These are phyloP conservation scores for Vigna unguiculata DNA, from an alignment of 306 rosid species.

Conservation along the genomic window DNA sequence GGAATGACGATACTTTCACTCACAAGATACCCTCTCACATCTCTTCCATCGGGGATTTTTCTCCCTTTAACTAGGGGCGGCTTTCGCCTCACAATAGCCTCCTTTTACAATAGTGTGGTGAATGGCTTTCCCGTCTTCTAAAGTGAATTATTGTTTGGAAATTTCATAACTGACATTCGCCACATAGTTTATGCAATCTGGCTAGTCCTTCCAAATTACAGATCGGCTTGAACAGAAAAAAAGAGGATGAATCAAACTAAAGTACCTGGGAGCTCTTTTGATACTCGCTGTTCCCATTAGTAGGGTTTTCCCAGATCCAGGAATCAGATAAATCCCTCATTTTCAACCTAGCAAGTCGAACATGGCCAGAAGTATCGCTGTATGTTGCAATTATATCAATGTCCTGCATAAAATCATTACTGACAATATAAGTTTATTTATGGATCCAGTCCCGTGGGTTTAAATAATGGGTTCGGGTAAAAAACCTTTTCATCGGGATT, in stretches of 20 bases:
- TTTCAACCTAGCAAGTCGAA: constrained; percentile 77
- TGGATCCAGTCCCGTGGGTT: constrained; percentile 32
- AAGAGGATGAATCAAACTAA: constrained; percentile 19
- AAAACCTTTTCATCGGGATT: constrained; percentile 73
- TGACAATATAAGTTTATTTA: constrained; percentile 39
- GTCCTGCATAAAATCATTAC: constrained; percentile 64
- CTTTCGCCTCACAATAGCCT: background rate
- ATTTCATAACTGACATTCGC: background rate
- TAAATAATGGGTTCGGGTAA: constrained; percentile 23
- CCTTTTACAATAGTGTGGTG: background rate
- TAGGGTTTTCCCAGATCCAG: constrained; percentile 89
- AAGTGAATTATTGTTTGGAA: background rate
- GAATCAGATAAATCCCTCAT: constrained; percentile 83
- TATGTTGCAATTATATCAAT: constrained; percentile 83
- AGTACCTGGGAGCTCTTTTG: constrained; percentile 70
- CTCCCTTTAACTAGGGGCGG: background rate
- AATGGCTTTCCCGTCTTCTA: background rate
- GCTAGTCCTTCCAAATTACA: constrained; percentile 20
- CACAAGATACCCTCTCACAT: background rate
- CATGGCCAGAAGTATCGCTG: constrained; percentile 72
- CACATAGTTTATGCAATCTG: background rate
- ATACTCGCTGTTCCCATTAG: constrained; percentile 54
- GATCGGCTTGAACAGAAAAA: background rate
- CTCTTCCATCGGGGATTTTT: background rate
- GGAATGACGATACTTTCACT: background rate